phyloP scores from a whole-genome alignment of 306 rosid genomes.

The Begonia masoniana region DNA sequence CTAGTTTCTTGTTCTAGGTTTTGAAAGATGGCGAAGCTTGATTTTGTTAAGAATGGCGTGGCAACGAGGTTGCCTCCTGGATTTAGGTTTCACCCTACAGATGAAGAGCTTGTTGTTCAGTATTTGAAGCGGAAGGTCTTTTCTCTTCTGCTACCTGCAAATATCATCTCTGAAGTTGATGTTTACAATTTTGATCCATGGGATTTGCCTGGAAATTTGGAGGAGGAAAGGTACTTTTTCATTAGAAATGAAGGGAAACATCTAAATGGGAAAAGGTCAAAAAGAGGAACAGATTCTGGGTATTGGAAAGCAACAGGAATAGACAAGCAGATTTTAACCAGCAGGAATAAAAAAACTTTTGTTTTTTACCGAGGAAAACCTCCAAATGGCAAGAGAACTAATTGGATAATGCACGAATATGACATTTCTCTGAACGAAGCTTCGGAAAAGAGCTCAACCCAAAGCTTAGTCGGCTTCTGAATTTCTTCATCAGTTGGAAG shows the following conservation, averaged over 20 bases:
- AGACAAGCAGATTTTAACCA: slow-evolving; percentile 14
- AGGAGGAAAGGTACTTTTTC: slow-evolving; percentile 68
- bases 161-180: slow-evolving; percentile 48
- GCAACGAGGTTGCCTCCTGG: slow-evolving; percentile 47
- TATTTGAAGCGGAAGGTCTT: slow-evolving; percentile 46
- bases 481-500: slow-evolving; percentile 7
- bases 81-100: slow-evolving; percentile 77
- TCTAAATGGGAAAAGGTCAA: slow-evolving; percentile 56
- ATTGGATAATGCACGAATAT: slow-evolving; percentile 13
- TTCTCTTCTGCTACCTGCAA: slow-evolving; percentile 59
- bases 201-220: slow-evolving; percentile 50
- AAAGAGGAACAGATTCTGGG: slow-evolving; percentile 66
- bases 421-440: background rate
- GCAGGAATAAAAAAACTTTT: background rate
- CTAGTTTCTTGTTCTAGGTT: background rate
- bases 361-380: slow-evolving; percentile 6
- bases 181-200: slow-evolving; percentile 59
- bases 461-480: no score
- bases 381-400: background rate
- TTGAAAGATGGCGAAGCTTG: background rate
- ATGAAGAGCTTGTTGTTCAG: slow-evolving; percentile 74
- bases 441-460: background rate
- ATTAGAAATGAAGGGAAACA: slow-evolving; percentile 49
- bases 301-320: slow-evolving; percentile 64
- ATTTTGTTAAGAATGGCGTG: slow-evolving; percentile 5